Percentiles rank a stretch among this genome's conserved stretches.
Evolutionary conservation across 306 rosid species (phyloP).

Genomic region (Cucumis sativus): Cucumber_9930_V3 NC_026661.2:19943501-19944000

Average conservation of each 20-base stretch:
- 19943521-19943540: conserved; percentile 93
- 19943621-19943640: neutral
- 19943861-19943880: too few relatives aligned
- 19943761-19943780: neutral
- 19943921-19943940: too few relatives aligned
- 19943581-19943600: conserved; percentile 12
- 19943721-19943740: neutral
- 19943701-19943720: neutral
- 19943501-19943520: conserved; percentile 35
- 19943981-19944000: too few relatives aligned
- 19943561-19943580: conserved; percentile 2
- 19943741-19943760: neutral
- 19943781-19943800: neutral
- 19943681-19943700: neutral
- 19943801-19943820: neutral
- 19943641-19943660: neutral
- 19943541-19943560: conserved; percentile 58
- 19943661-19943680: conserved; percentile 1
- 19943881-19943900: too few relatives aligned
- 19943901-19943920: too few relatives aligned
- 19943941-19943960: too few relatives aligned
- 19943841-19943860: too few relatives aligned
- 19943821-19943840: neutral
- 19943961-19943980: too few relatives aligned
- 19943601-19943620: neutral